Conservation (phyloP, 192 early-diverging fungal species). For the Allomyces macrogynus region DNA sequence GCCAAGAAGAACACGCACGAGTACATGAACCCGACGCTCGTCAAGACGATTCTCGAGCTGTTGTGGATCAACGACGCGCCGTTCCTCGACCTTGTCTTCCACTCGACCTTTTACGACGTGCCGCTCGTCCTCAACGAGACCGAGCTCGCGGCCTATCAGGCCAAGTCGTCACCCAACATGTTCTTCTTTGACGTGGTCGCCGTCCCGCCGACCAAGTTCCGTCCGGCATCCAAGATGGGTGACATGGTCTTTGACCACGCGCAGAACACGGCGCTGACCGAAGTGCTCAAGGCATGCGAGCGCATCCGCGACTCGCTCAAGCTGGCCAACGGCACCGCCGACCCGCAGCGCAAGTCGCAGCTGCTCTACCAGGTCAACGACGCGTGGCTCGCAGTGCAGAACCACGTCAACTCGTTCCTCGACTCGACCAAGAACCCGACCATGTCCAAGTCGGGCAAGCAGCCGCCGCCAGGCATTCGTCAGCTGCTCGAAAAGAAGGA, state of each 20-base stretch:
- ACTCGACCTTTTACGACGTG: slow-evolving; percentile 32
- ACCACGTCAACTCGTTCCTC: slow-evolving; percentile 76
- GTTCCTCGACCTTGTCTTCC: slow-evolving; percentile 68
- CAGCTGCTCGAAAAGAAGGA: slow-evolving; percentile 98
- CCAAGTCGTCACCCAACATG: slow-evolving; percentile 33
- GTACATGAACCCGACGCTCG: background rate
- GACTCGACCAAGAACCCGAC: slow-evolving; percentile 77
- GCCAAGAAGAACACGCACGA: slow-evolving; percentile 15
- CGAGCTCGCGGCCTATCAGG: background rate
- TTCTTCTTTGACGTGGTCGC: slow-evolving; percentile 86
- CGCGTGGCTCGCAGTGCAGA: slow-evolving; percentile 63
- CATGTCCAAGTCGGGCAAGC: slow-evolving; percentile 29
- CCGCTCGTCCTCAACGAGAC: background rate
- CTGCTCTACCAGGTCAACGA: slow-evolving; percentile 22
- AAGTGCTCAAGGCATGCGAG: slow-evolving; percentile 64
- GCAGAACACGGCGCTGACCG: slow-evolving; percentile 75
- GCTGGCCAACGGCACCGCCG: slow-evolving; percentile 6
- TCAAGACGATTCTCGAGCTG: slow-evolving; percentile 10
- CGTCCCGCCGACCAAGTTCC: slow-evolving; percentile 82
- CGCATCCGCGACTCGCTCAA: slow-evolving; percentile 23
- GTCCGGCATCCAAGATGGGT: slow-evolving; percentile 75
- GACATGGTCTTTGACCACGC: slow-evolving; percentile 81
- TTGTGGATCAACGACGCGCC: slow-evolving; percentile 59
- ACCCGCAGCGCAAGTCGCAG: slow-evolving; percentile 7
- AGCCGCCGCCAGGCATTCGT: slow-evolving; percentile 69